Percentiles rank a stretch among this genome's conserved stretches.
Conservation (phyloP, 2,329 filamentous ascomycete species). For the Botryotinia globosa region DNA sequence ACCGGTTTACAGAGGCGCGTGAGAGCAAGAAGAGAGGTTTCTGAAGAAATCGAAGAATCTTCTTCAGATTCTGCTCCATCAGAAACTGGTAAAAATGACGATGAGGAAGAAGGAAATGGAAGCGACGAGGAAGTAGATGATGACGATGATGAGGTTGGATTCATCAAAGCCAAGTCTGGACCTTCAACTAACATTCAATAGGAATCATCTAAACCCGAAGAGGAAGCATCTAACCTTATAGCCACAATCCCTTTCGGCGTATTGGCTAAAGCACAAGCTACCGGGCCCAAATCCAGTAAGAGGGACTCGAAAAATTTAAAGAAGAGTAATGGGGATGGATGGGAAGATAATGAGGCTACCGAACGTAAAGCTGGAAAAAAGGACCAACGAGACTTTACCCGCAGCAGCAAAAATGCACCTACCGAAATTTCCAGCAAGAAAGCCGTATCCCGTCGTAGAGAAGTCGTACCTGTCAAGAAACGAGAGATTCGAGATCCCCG, state of each 20-base stretch:
- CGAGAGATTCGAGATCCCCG: conserved; percentile 73
- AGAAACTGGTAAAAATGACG: conserved; percentile 40
- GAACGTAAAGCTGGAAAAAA: conserved; percentile 44
- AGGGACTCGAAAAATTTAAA: conserved; percentile 38
- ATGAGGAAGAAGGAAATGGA: conserved; percentile 39
- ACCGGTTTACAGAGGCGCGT: conserved; percentile 35
- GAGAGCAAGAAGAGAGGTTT: conserved; percentile 34
- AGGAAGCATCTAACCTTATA: conserved; percentile 35
- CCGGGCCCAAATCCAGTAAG: conserved; percentile 45
- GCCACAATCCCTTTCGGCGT: conserved; percentile 79
- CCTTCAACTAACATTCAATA: conserved; percentile 22
- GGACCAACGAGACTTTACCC: conserved; percentile 44
- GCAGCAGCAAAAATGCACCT: conserved; percentile 84
- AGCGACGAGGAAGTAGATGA: conserved; percentile 37
- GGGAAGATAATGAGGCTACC: conserved; percentile 42
- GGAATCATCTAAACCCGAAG: conserved; percentile 26
- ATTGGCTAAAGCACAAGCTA: conserved; percentile 80
- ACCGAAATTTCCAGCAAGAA: conserved; percentile 77
- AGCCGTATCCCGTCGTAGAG: conserved; percentile 77
- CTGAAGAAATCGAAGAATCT: conserved; percentile 36
- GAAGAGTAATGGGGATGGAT: conserved; percentile 40
- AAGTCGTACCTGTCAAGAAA: conserved; percentile 63
- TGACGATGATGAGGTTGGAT: conserved; percentile 31
- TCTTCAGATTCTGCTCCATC: conserved; percentile 38
- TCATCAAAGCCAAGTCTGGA: not conserved